Evolutionary conservation across 2,329 filamentous ascomycete species (phyloP).

Genomic region (Botrytis squamosa): DNA sequence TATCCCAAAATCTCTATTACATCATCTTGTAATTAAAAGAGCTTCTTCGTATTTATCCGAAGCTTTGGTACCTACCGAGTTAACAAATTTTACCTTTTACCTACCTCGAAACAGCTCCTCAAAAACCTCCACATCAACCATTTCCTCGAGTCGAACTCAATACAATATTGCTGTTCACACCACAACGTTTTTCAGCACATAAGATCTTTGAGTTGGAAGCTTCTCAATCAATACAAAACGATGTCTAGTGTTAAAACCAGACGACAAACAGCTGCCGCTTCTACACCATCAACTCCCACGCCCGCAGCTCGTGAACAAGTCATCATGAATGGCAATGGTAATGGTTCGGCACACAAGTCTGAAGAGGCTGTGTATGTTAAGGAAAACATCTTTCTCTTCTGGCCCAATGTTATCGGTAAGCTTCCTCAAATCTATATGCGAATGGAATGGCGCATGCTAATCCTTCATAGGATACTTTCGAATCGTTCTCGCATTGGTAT

Average conservation of each 20-base stretch:
- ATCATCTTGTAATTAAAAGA: slow-evolving; percentile 1
- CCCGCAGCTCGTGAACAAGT: slow-evolving; percentile 30
- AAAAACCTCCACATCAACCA: slow-evolving; percentile 7
- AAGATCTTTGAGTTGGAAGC: not conserved
- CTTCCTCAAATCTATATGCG: slow-evolving; percentile 49
- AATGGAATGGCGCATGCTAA: slow-evolving; percentile 24
- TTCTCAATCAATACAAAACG: slow-evolving; percentile 22
- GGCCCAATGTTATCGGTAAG: slow-evolving; percentile 78
- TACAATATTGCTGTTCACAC: not conserved
- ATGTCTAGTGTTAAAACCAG: slow-evolving; percentile 39
- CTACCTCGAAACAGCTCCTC: slow-evolving; percentile 10
- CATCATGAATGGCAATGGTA: slow-evolving; percentile 50
- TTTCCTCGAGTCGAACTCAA: not conserved
- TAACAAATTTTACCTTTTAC: slow-evolving; percentile 7
- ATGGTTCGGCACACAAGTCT: slow-evolving; percentile 43
- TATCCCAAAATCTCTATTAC: not conserved
- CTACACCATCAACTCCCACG: slow-evolving; percentile 35
- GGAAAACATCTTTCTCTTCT: slow-evolving; percentile 82
- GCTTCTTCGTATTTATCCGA: not conserved
- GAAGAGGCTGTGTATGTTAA: slow-evolving; percentile 43
- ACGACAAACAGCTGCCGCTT: slow-evolving; percentile 36
- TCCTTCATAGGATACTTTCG: slow-evolving; percentile 65
- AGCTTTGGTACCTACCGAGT: not conserved
- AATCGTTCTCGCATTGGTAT: slow-evolving; percentile 80
- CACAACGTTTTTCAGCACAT: not conserved